Evolutionary conservation across 345 rosid species (phyloP).

Genomic region (Murraya koenigii): DNA sequence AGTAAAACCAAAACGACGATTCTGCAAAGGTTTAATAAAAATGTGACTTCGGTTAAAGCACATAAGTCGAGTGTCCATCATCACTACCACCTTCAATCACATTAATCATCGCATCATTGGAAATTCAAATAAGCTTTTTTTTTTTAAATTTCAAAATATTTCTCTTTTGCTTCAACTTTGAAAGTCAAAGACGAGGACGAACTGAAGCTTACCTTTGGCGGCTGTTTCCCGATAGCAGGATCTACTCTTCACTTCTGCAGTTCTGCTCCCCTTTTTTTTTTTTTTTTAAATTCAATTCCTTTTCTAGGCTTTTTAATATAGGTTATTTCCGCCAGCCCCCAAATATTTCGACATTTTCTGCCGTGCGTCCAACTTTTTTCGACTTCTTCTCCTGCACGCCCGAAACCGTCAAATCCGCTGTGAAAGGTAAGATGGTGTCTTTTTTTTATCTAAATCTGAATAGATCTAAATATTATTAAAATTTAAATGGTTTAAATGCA

Average conservation of each 20-base stretch:
- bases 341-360: no score
- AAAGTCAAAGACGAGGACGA: neutral
- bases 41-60: constrained; percentile 18
- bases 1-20: neutral
- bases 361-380: fast-evolving
- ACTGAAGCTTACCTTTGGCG: neutral
- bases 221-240: neutral
- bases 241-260: no score
- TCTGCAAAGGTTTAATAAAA: constrained; percentile 21
- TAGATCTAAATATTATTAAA: no score
- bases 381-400: no score
- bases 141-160: neutral
- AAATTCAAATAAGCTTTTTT: neutral
- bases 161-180: neutral
- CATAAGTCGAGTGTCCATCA: constrained; percentile 30
- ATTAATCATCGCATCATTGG: constrained; percentile 4
- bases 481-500: no score
- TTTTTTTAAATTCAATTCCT: no score
- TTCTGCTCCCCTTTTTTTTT: neutral
- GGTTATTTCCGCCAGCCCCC: no score
- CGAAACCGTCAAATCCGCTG: no score
- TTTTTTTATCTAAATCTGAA: no score
- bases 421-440: no score
- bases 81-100: constrained; percentile 24
- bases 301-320: no score